Evolutionary conservation across 1,284 basidiomycete genomes (phyloP).

Genomic region (Apiotrichum sp.): DNA sequence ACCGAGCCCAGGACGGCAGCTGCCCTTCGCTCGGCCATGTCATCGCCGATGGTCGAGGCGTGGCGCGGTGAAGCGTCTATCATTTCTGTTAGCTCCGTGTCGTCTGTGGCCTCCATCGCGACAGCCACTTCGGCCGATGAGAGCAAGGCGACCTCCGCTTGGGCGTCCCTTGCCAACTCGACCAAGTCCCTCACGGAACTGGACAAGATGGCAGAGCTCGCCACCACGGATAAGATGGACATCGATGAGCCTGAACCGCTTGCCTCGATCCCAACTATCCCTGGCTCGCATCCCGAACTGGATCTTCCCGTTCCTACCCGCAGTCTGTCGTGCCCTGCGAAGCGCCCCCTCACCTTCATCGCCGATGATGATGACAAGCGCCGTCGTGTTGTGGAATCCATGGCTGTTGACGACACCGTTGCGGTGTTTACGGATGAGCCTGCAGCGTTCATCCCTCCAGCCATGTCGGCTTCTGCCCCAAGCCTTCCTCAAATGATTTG

Average conservation of each 20-base stretch:
- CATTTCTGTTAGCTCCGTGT: conserved; percentile 13
- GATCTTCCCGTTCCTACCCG: conserved; percentile 12
- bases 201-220: conserved; percentile 26
- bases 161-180: conserved; percentile 13
- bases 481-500: conserved; percentile 16
- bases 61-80: conserved; percentile 16
- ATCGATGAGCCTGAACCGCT: conserved; percentile 20
- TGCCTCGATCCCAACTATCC: conserved; percentile 11
- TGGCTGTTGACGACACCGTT: conserved; percentile 27
- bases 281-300: conserved; percentile 8
- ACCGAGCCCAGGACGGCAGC: conserved; percentile 23
- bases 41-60: conserved; percentile 25
- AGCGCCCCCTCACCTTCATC: conserved; percentile 21
- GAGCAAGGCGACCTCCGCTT: conserved; percentile 15
- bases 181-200: conserved; percentile 25
- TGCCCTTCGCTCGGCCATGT: conserved; percentile 35
- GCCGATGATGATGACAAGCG: conserved; percentile 39
- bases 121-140: conserved; percentile 13
- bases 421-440: conserved; percentile 13
- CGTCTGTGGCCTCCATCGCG: conserved; percentile 10
- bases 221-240: conserved; percentile 32
- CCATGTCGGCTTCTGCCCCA: conserved; percentile 28
- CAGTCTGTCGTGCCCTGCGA: conserved; percentile 38
- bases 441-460: conserved; percentile 8
- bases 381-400: conserved; percentile 36